Conservation (phyloP, 2,329 filamentous ascomycete genomes). For the Fusarium dimerum region DNA sequence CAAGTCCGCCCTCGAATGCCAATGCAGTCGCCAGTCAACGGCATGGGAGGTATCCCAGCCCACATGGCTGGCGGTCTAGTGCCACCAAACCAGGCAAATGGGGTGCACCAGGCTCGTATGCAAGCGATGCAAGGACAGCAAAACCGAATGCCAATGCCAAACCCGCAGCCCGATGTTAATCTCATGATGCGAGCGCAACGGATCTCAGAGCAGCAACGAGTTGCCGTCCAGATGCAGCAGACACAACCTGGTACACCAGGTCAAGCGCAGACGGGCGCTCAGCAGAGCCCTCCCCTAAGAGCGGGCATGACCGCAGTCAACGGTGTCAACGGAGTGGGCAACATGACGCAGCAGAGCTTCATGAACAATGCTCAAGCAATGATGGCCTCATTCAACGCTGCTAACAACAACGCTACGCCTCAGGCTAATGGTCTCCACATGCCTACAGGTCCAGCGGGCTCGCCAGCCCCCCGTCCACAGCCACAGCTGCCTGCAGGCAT, state of each 20-base stretch:
- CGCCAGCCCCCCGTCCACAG: constrained; percentile 44
- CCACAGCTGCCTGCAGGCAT: constrained; percentile 49
- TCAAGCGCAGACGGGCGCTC: constrained; percentile 27
- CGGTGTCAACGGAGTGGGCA: constrained; percentile 38
- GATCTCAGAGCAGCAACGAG: constrained; percentile 65
- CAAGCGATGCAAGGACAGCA: constrained; percentile 59
- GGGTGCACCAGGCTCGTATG: constrained; percentile 70
- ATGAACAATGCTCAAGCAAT: constrained; percentile 54
- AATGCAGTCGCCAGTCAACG: constrained; percentile 54
- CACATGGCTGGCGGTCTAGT: constrained; percentile 53
- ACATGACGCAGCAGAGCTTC: constrained; percentile 54
- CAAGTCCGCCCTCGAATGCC: constrained; percentile 54
- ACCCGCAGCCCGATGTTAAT: constrained; percentile 49
- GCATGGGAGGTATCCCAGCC: constrained; percentile 49
- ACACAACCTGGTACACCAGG: constrained; percentile 37
- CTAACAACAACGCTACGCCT: constrained; percentile 42
- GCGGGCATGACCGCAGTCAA: constrained; percentile 32
- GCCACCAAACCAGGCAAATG: constrained; percentile 61
- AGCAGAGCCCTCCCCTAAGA: constrained; percentile 48
- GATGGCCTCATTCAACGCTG: constrained; percentile 50
- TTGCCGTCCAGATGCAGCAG: constrained; percentile 50
- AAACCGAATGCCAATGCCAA: constrained; percentile 57
- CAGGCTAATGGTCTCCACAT: constrained; percentile 49
- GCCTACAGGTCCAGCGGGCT: constrained; percentile 46
- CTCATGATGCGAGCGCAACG: constrained; percentile 65